A percentile compares a stretch with the other conserved stretches of the same genome.
phyloP scores from a whole-genome alignment of 169 alveolate species.

The Babesia ovata region DNA sequence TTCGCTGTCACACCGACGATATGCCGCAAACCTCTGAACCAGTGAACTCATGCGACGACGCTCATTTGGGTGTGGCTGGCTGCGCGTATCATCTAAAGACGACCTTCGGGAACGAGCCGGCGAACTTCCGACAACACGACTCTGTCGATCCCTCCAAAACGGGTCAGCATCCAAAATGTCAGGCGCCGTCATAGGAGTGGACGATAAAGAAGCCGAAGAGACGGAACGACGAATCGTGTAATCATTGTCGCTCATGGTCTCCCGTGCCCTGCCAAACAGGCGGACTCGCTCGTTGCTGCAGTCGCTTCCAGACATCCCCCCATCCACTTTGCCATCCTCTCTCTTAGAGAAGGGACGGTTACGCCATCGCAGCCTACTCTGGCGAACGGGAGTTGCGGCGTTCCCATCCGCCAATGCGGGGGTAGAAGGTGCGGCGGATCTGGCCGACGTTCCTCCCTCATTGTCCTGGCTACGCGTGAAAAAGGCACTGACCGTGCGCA shows the following conservation, averaged over 20 bases:
- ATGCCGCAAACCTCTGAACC: too few species aligned
- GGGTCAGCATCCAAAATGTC: neutral
- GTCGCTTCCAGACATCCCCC: constrained; percentile 9
- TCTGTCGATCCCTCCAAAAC: too few species aligned
- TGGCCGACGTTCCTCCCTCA: neutral
- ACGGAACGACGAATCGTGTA: constrained; percentile 11
- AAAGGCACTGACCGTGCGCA: constrained; percentile 15
- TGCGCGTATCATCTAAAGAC: too few species aligned
- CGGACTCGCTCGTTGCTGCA: neutral
- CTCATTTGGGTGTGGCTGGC: too few species aligned
- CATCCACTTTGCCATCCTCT: constrained; percentile 7
- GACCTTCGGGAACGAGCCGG: too few species aligned
- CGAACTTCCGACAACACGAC: too few species aligned
- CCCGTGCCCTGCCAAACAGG: neutral
- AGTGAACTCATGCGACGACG: too few species aligned
- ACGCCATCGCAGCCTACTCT: constrained; percentile 13
- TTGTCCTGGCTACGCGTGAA: constrained; percentile 14
- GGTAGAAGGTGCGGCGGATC: neutral
- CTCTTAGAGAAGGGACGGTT: neutral
- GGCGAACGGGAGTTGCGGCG: neutral
- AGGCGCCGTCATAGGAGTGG: neutral
- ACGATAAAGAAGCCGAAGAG: neutral
- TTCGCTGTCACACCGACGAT: too few species aligned
- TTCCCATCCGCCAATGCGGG: constrained; percentile 8
- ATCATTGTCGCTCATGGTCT: constrained; percentile 18